These are phyloP conservation scores for Leishmania mexicana DNA, from an alignment of 208 protist species.

Conservation along the genomic window DNA sequence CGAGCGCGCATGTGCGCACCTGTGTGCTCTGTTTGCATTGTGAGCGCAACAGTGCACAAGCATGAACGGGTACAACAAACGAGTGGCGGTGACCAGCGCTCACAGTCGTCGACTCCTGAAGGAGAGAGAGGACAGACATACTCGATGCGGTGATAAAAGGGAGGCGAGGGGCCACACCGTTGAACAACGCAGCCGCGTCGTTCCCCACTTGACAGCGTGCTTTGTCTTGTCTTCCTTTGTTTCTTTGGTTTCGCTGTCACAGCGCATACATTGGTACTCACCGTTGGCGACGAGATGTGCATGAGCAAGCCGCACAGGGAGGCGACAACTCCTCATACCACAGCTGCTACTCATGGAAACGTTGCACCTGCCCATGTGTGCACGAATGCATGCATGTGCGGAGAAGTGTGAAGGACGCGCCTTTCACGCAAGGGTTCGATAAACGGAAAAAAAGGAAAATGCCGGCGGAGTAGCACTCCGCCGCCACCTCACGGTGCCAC, in stretches of 20 bases:
- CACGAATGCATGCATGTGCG: background rate
- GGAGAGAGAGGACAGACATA: background rate
- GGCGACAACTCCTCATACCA: background rate
- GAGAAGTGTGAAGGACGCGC: background rate
- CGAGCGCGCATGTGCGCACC: background rate
- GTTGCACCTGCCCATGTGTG: background rate
- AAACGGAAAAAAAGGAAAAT: background rate
- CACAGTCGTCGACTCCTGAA: background rate
- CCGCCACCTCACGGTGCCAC: slow-evolving; percentile 4
- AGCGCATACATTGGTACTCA: background rate
- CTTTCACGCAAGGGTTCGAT: background rate
- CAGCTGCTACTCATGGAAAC: background rate
- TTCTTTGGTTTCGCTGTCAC: background rate
- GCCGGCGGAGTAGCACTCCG: background rate
- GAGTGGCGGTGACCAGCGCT: background rate
- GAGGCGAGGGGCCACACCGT: background rate
- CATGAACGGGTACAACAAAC: background rate
- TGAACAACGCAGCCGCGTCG: background rate
- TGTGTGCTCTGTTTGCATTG: background rate
- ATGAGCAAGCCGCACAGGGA: background rate
- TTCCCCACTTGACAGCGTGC: background rate
- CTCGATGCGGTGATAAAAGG: background rate
- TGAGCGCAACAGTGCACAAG: background rate
- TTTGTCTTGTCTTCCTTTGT: background rate
- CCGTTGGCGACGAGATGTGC: background rate